phyloP scores from a whole-genome alignment of 805 yeast species.

The Vanderwaltozyma polyspora region DNA sequence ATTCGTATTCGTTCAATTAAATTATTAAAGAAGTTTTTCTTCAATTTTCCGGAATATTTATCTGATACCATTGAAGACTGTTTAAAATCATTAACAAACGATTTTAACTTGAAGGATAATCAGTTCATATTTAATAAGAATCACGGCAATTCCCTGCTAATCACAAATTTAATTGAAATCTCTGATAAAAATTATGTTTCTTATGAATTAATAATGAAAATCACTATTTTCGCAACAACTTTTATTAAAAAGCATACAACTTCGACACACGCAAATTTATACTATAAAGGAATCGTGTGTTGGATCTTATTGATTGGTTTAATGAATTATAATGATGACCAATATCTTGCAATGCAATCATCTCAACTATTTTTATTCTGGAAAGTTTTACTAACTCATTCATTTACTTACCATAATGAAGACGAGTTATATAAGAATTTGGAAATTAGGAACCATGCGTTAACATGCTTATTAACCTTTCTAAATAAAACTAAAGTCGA shows the following conservation, averaged over 20 bases:
- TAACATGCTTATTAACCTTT: conserved; percentile 47
- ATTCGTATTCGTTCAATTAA: conserved; percentile 34
- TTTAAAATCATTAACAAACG: conserved; percentile 27
- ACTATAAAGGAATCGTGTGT: conserved; percentile 33
- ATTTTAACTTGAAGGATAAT: conserved; percentile 18
- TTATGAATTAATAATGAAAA: conserved; percentile 32
- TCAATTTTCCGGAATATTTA: conserved; percentile 27
- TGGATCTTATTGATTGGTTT: conserved; percentile 59
- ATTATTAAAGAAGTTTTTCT: conserved; percentile 24
- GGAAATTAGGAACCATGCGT: conserved; percentile 46
- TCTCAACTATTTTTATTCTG: conserved; percentile 53
- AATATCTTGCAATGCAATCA: conserved; percentile 42
- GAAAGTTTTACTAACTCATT: conserved; percentile 47
- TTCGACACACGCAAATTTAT: conserved; percentile 22
- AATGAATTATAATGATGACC: conserved; percentile 44
- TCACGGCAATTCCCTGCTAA: conserved; percentile 31
- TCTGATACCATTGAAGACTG: conserved; percentile 29
- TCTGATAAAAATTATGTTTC: conserved; percentile 35
- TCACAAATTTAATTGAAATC: conserved; percentile 27
- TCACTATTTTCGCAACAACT: conserved; percentile 35
- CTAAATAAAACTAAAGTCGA: conserved; percentile 32
- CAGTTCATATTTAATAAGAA: conserved; percentile 23
- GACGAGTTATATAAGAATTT: conserved; percentile 30
- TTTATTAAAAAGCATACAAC: conserved; percentile 31
- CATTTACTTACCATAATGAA: conserved; percentile 32